Percentiles rank a stretch among this genome's conserved stretches.
These are phyloP conservation scores for Prunus salicina DNA, from an alignment of 306 rosid species.

Conservation along the genomic window DNA sequence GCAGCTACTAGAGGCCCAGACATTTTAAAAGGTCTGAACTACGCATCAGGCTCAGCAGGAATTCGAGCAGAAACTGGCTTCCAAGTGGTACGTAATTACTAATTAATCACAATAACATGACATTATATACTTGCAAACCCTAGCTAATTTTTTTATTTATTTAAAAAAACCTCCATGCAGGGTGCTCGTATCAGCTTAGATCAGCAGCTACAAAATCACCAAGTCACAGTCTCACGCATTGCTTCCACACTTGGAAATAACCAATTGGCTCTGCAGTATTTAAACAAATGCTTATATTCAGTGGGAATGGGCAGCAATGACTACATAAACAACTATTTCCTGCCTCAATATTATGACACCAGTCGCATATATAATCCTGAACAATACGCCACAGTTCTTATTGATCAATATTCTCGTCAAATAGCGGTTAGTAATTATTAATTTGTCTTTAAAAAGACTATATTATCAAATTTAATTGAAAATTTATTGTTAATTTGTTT, in stretches of 20 bases:
- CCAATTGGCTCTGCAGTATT: conserved; percentile 10
- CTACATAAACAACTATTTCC: conserved; percentile 52
- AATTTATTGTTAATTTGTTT: background rate
- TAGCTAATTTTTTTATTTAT: too few species aligned
- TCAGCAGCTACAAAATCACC: conserved; percentile 39
- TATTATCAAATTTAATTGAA: too few species aligned
- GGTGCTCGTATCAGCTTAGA: conserved; percentile 36
- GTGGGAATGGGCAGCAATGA: conserved; percentile 58
- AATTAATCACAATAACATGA: background rate
- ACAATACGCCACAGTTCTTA: conserved; percentile 37
- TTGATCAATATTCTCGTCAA: conserved; percentile 22
- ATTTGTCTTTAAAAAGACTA: too few species aligned
- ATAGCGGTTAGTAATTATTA: conserved; percentile 32
- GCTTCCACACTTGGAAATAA: conserved; percentile 12
- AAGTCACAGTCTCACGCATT: conserved; percentile 12
- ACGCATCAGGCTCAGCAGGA: conserved; percentile 27
- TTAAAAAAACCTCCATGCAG: background rate
- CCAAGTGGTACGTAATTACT: background rate
- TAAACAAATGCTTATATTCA: conserved; percentile 53
- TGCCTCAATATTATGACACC: conserved; percentile 35
- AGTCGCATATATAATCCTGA: conserved; percentile 25
- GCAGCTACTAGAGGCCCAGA: background rate
- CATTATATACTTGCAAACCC: background rate
- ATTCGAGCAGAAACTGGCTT: conserved; percentile 16
- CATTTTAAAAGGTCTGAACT: conserved; percentile 18